Evolutionary conservation across 139 green algal species (phyloP).

Genomic region (Ostreobium quekettii): DNA sequence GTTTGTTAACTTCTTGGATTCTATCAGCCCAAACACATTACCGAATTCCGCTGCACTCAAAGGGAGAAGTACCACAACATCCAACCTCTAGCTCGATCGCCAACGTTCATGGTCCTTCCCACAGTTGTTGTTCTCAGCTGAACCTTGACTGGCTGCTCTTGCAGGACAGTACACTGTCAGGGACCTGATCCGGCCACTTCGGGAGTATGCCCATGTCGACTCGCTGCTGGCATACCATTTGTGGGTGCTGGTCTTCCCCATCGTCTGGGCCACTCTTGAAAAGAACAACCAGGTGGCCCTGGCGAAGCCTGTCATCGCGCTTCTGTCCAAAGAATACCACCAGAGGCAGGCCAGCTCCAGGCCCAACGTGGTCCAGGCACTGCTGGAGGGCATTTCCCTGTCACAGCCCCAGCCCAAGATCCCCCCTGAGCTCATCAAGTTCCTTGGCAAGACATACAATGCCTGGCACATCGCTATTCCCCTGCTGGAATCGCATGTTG

Average conservation of each 20-base stretch:
- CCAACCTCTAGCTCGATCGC: too few species aligned
- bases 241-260: constrained; percentile 96
- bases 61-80: too few species aligned
- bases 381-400: constrained; percentile 87
- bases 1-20: too few species aligned
- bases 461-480: constrained; percentile 94
- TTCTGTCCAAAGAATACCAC: constrained; percentile 89
- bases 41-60: too few species aligned
- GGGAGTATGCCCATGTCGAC: constrained; percentile 53
- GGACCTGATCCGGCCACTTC: constrained; percentile 71
- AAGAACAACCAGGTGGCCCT: constrained; percentile 87
- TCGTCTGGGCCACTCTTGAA: constrained; percentile 90
- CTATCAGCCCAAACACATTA: too few species aligned
- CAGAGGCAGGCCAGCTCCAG: constrained; percentile 57
- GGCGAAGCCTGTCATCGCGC: constrained; percentile 89
- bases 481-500: constrained; percentile 91
- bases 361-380: constrained; percentile 86
- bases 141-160: neutral
- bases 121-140: too few species aligned
- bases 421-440: constrained; percentile 94
- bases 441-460: constrained; percentile 91
- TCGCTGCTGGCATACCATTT: constrained; percentile 51
- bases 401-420: constrained; percentile 98
- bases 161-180: constrained; percentile 44
- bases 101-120: too few species aligned